Evolutionary conservation across 1,139 yeast species (phyloP), one percentile per base, ranked within the genome.

Genomic region (Candida sp.): DNA sequence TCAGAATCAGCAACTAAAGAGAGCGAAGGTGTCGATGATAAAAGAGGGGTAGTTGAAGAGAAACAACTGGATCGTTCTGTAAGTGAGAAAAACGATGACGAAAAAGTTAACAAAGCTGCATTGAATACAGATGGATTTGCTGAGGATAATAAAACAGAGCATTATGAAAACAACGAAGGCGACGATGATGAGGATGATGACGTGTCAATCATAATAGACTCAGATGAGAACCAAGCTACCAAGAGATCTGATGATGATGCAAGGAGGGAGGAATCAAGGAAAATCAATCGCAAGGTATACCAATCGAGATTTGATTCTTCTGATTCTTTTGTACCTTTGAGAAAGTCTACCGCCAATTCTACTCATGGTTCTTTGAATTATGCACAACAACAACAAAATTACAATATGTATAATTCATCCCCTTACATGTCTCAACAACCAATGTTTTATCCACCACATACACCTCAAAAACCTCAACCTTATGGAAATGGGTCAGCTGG

Each of bases 171-270:
- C 1, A 67, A 54, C 2, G 66, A 58, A 2, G 64, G 60, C 3
- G 70, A 62, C 5, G 70, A 60, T 7, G 74, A 68, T 27, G 70
- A 65, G 12, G 76, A 71, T 27, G 76, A 72, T 38, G 75, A 70
- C 39, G 67, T 70, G 9, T 70, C 76, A 5, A 71, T 73, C 27
- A 68, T 73, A 36, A 70, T 73, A 47, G 72, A 68, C 25, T 61
- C 75, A 4, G 74, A 69, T 40, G 70, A 66, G 36, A 43, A 35
- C n/a, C 42, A 43, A 21, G 35, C 7, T 39, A 29, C 22, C 43
- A 43, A 32, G 40, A 45, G 40, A 32, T 22, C 42, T 5, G 46
- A 45, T 4, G n/a, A n/a, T n/a, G 47, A 46, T 23, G 33, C 25
- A 5, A 37, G 33, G 11, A 19, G 19, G 19, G 21, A 27, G 5